Base-by-base conservation (phyloP, 2,329 filamentous ascomycete species). In the Xylaria sp. region DNA sequence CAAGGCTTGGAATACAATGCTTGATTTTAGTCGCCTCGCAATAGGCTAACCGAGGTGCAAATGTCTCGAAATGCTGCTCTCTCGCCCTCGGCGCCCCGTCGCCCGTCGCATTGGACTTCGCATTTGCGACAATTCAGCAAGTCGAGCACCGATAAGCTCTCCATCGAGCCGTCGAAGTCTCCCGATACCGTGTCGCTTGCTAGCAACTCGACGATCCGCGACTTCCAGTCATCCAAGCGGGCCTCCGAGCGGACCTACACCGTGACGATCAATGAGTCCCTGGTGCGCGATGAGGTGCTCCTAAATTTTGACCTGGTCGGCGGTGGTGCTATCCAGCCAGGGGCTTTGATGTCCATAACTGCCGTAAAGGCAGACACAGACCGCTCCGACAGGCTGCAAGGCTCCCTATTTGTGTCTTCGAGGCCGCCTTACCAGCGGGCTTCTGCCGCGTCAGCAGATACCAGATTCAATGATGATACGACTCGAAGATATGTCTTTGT, bases 271-370 rank as follows among this genome's bases (percentile, higher is more conserved):
- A 92, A 94, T 78, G 93, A 97, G 73, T 89, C 87, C 51, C 91
- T 94, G 75, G 90, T 91, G 9, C 88, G 87, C 66, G 92, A 97
- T 75, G 93, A 95, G 74, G 90, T 96, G 54, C 84, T 96, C 25
- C 86, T 97, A 76, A 96, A 95, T 78, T 85, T 91, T 67, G 90
- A 92, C 65, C 85, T 90, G 18, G 88, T 95, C 68, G 87, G 89
- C 63, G 84, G 89, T 63, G 84, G 86, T 54, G 86, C 88, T 55
- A 84, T 93, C 71, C 86, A 87, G 66, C 84, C 89, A 0, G 92
- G 92, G 32, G 87, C 88, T 70, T 83, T 97, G 65, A 89, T 96
- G 81, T 91, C 93, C 74, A 90, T 97, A 65, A 84, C 91, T 25
- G 85, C 90, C 6, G 77, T 90, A 59, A 88, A 85, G 72, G 78